A percentile compares a stretch with the other conserved stretches of the same genome.
phyloP scores from a whole-genome alignment of 148 eudicot species.

The Pouteria glomerata region DNA sequence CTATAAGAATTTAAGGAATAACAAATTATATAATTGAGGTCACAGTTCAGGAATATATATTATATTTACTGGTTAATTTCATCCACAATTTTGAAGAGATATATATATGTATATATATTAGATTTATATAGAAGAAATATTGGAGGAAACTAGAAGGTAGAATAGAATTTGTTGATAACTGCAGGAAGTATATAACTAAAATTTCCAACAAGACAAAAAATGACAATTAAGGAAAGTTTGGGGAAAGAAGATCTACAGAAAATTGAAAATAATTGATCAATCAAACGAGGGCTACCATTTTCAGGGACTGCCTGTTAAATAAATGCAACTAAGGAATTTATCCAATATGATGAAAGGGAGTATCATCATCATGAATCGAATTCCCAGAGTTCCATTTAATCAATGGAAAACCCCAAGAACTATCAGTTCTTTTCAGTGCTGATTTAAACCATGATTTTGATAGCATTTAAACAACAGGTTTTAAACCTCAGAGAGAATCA shows the following conservation, averaged over 20 bases:
- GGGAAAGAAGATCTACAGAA: not conserved
- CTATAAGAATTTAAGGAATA: no score
- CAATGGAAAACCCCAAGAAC: constrained; percentile 9
- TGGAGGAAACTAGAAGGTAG: not conserved
- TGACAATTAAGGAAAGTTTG: not conserved
- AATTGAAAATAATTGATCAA: not conserved
- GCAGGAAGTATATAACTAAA: not conserved
- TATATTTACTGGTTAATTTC: no score
- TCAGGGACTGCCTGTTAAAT: not conserved
- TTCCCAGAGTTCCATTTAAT: not conserved
- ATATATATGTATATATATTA: not conserved
- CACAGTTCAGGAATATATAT: no score
- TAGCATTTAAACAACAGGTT: not conserved
- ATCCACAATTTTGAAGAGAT: not conserved
- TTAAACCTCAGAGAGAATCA: not conserved
- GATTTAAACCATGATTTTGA: not conserved
- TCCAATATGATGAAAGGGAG: constrained; percentile 7
- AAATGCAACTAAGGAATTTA: constrained; percentile 11
- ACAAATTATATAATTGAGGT: no score
- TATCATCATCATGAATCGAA: constrained; percentile 9
- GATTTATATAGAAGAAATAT: not conserved
- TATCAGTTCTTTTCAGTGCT: not conserved
- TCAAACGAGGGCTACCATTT: constrained; percentile 12
- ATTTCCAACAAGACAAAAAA: constrained; percentile 5
- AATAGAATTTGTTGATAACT: not conserved